These are phyloP conservation scores for Blastosporella zonata DNA, from an alignment of 1,284 basidiomycete species.

Conservation along the genomic window DNA sequence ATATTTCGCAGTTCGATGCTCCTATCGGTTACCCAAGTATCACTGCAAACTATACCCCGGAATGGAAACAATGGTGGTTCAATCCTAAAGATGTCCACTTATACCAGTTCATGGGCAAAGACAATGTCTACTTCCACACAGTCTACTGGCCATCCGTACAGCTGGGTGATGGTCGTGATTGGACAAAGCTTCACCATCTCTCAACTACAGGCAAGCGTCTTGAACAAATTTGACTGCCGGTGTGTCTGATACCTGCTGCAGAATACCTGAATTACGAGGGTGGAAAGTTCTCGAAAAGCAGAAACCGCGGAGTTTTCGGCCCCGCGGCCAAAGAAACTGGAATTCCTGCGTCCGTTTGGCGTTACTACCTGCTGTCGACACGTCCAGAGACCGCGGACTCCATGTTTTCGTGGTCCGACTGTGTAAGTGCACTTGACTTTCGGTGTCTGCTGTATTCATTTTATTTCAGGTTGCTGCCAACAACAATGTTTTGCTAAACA, in stretches of 20 bases:
- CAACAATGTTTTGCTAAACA: conserved; percentile 94
- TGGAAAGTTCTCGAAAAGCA: conserved; percentile 98
- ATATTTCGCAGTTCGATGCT: conserved; percentile 80
- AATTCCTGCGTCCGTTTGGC: conserved; percentile 92
- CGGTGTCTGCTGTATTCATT: conserved; percentile 1
- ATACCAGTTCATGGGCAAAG: conserved; percentile 99
- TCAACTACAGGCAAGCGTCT: conserved; percentile 82
- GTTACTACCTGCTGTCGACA: conserved; percentile 93
- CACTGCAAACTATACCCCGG: conserved; percentile 91
- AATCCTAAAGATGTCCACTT: conserved; percentile 89
- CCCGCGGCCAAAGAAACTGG: conserved; percentile 93
- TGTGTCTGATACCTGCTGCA: conserved; percentile 28
- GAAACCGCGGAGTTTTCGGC: conserved; percentile 96
- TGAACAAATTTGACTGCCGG: background rate
- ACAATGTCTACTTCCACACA: conserved; percentile 98
- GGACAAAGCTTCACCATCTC: conserved; percentile 95
- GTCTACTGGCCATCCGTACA: conserved; percentile 93
- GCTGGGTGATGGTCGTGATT: conserved; percentile 85
- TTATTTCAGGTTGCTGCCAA: conserved; percentile 79
- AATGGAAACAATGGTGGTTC: conserved; percentile 99
- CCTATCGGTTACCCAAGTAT: conserved; percentile 98
- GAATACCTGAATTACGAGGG: conserved; percentile 99
- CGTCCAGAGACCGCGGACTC: conserved; percentile 94
- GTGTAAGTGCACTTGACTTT: conserved; percentile 51
- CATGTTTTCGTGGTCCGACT: conserved; percentile 97